Base-by-base conservation (phyloP, 2,329 filamentous ascomycete genomes). In the Neofusicoccum kwambonambiense region DNA sequence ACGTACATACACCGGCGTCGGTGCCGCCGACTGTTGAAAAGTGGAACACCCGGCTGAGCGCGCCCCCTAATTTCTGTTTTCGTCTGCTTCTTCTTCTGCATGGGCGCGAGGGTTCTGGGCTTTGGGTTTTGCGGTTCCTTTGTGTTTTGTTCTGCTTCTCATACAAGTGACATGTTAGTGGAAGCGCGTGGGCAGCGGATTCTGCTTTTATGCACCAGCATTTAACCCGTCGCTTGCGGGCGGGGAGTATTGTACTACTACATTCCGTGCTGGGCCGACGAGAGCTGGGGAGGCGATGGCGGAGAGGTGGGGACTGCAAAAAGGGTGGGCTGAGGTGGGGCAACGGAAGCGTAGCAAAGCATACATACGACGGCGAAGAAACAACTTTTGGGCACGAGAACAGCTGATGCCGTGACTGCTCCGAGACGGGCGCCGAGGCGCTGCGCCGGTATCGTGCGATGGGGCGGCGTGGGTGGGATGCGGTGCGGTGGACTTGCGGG, bases 151-250 rank as follows among this genome's bases (percentile, higher is more conserved):
- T 64, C 35, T 68, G 70, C 74, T 72, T 70, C 74, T 76, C 72
- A 77, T 76, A 77, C 68, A 73, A 73, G 76, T 74, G 75, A 76
- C 69, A 70, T 71, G 71, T 66, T 67, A 69, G 69, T 45, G 56
- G 22, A 58, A 41, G 54, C 54, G 54, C 19, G 39, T 44, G 13
- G 73, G 71, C 67, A 70, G 72, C 71, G 69, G 70, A 68, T 72
- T 68, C 65, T 70, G 70, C 68, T 64, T 68, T 64, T 64, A 68
- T 65, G 70, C 71, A 70, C 72, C 67, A 62, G 70, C 69, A 72
- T 70, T 66, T 70, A 70, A 69, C 69, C 50, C 60, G 64, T 67
- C 27, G 27, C 66, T 64, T 63, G 64, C 54, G 67, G 35, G 64
- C 62, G 50, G 66, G 67, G 61, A 64, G 69, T 69, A 68, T 69